Evolutionary conservation across 106 monocot species (phyloP), one percentile per base, ranked within the genome.

Genomic region (Alisma plantagoaquatica): DNA sequence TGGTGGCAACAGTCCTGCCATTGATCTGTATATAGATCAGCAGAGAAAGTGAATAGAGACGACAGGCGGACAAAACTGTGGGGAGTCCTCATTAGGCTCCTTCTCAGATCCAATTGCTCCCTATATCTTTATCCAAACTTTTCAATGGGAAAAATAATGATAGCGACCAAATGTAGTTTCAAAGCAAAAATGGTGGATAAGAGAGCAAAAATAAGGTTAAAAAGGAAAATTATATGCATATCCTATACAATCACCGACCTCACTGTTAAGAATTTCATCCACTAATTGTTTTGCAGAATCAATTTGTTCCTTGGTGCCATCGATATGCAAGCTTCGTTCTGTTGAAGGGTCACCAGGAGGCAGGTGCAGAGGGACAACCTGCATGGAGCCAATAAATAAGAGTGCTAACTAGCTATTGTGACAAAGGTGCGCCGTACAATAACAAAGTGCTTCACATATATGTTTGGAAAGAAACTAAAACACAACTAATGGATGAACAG

Each of bases 201-300:
- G 5, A 23, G 11, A 4, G 16, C 2, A 50, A 50, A 23, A 2
- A 50, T 50, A 50, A 24, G 27, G 24, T 11, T 7, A 10, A 25
- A 12, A 50, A 4, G 27, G 27, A 26, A 21, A 50, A 50, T 4
- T 15, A 8, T 1, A 25, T n/a, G 23, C 3, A 23, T 15, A 7
- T 4, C 23, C 24, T 21, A 21, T 27, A 60, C 10, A 43, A 48
- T 30, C 1, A 63, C 49, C 44, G 72, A 77, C 81, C 68, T 76
- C 76, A 64, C 66, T 91, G n/a, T n/a, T n/a, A 24, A 72, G 57
- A 35, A 77, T 65, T 70, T 91, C 90, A 70, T 69, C 77, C 43
- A 91, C 75, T 51, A 91, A 60, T 46, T 84, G 74, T 69, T 91
- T 91, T 31, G 90, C 90, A 41, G 54, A 64, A 72, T 91, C 90